Base-by-base conservation (phyloP, 202 grass and related monocot species). In the Cymbopogon flexuosus region DNA sequence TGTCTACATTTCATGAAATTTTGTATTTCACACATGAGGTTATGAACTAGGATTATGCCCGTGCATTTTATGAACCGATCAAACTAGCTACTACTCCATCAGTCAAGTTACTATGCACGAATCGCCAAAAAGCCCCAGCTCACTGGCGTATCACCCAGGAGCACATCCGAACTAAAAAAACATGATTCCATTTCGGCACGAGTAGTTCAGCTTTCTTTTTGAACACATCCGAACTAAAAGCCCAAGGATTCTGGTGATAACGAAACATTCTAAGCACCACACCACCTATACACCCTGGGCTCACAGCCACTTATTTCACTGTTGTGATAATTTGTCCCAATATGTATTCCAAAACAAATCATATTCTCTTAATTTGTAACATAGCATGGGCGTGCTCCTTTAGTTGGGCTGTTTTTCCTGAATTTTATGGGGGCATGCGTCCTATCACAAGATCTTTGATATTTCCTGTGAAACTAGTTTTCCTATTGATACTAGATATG, bases 1-100 rank as follows among this genome's bases (percentile, higher is more conserved):
- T 86, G 78, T 84, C 22, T 80, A 86, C 78, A 57, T 45, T 84
- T 68, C 36, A 0, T 24, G 63, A 72, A 84, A 36, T 36, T 64
- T 80, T 41, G 33, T 18, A 42, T 5, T 59, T 62, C 36, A 8
- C 54, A 66, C 43, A 80, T 36, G n/a, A 84, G 1, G 37, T 24
- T 72, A 80, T 65, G 16, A 51, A 49, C 52, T 56, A 56, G n/a
- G 52, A 21, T 56, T 56, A 21, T 21, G 52, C 52, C n/a, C n/a
- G 0, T 56, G 52, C 0, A 0, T 56, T 56, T 21, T 56, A 56
- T 56, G 8, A 56, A 56, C n/a, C 2, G 7, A 56, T 56, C 52
- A 8, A 21, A 56, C 52, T 19, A 56, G 18, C 2, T n/a, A 52
- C 49, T 10, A 56, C 51, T 54, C 51, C n/a, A 56, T 56, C 52